phyloP scores from a whole-genome alignment of 2,329 filamentous ascomycete species.

The Colletotrichum sp. region DNA sequence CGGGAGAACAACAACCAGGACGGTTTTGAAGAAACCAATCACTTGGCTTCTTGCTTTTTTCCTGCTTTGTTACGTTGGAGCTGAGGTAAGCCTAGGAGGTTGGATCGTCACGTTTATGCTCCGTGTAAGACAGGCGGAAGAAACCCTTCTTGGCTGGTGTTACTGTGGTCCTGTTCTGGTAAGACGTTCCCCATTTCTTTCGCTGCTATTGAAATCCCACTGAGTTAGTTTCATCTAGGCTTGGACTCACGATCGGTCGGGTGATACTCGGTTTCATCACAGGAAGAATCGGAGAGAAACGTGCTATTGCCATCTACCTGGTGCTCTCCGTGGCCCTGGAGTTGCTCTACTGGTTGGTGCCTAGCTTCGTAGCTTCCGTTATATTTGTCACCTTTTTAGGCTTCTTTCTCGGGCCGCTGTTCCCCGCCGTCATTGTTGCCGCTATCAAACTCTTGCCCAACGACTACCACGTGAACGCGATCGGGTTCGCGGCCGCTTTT shows the following conservation, averaged over 20 bases:
- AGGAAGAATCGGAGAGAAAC: constrained; percentile 49
- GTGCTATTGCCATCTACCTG: constrained; percentile 55
- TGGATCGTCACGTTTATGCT: constrained; percentile 92
- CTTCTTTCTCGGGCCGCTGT: constrained; percentile 81
- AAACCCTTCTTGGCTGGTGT: constrained; percentile 74
- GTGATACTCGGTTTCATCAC: constrained; percentile 79
- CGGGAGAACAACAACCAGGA: constrained; percentile 43
- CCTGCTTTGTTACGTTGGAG: constrained; percentile 78
- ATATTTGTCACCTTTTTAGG: constrained; percentile 60
- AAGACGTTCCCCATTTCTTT: constrained; percentile 57
- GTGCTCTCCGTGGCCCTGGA: constrained; percentile 67
- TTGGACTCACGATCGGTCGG: constrained; percentile 77
- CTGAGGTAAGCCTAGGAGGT: constrained; percentile 74
- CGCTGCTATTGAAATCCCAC: constrained; percentile 51
- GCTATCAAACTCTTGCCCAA: constrained; percentile 76
- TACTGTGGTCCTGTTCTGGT: constrained; percentile 78
- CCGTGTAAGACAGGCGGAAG: constrained; percentile 66
- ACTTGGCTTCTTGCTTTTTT: constrained; percentile 79
- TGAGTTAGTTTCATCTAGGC: constrained; percentile 35
- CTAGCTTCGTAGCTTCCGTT: constrained; percentile 63
- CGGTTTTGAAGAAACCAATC: constrained; percentile 52
- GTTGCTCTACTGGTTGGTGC: constrained; percentile 82
- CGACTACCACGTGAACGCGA: constrained; percentile 77
- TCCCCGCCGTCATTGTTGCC: constrained; percentile 75
- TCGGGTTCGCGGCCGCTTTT: constrained; percentile 81